Conservation (phyloP, 2,329 filamentous ascomycete genomes). For the Westerdykella aurantiaca region DNA sequence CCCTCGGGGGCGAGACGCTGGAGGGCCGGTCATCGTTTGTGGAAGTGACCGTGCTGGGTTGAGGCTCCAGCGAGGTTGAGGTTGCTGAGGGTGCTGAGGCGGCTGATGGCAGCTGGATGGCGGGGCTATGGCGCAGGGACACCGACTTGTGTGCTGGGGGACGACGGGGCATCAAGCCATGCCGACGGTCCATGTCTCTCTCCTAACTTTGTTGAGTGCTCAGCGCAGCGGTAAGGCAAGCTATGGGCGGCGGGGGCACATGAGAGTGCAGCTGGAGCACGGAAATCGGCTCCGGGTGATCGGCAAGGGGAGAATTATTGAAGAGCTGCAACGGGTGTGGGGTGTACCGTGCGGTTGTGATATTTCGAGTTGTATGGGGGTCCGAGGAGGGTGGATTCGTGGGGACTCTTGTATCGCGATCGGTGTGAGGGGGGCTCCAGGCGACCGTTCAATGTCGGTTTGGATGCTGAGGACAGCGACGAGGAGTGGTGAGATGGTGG, state of each 20-base stretch:
- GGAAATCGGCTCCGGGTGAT: not conserved
- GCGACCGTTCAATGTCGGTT: not conserved
- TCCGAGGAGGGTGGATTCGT: not conserved
- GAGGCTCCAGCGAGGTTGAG: conserved; percentile 7
- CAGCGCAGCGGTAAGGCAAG: not conserved
- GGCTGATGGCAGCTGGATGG: not conserved
- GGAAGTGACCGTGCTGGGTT: not conserved
- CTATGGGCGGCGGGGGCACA: not conserved
- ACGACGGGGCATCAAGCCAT: conserved; percentile 23
- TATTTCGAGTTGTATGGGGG: not conserved
- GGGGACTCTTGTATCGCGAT: not conserved
- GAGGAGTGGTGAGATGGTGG: not conserved
- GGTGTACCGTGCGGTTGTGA: not conserved
- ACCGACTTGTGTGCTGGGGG: conserved; percentile 43
- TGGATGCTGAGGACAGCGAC: no score
- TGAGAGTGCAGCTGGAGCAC: not conserved
- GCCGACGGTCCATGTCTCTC: not conserved
- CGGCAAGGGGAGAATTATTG: not conserved
- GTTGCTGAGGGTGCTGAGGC: not conserved
- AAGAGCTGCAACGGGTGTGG: not conserved
- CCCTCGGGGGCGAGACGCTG: conserved; percentile 31
- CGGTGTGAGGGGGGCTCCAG: not conserved
- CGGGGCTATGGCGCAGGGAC: conserved; percentile 39
- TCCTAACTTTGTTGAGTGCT: not conserved
- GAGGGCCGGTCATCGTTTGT: conserved; percentile 26